phyloP scores from a whole-genome alignment of 257 asterid genomes.

The Jaltomata sinuosa region DNA sequence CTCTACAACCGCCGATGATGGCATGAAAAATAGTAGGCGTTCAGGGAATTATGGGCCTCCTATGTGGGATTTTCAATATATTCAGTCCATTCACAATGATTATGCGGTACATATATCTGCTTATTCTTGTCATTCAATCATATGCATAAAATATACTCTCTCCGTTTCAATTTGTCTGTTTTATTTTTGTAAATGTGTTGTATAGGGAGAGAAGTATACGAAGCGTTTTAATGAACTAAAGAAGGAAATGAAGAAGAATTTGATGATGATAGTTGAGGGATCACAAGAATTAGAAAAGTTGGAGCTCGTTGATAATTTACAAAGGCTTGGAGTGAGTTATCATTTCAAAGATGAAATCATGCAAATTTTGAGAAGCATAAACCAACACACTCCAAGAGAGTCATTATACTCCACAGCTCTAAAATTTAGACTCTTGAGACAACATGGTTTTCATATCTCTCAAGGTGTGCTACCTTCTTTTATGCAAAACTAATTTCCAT shows the following conservation, averaged over 20 bases:
- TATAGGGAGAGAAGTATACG: conserved; percentile 11
- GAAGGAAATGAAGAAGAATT: conserved; percentile 4
- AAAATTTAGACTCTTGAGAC: conserved; percentile 1
- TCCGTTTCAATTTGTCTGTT: too few species aligned
- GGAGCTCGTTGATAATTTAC: conserved; percentile 26
- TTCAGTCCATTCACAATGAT: too few species aligned
- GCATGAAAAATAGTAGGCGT: too few species aligned
- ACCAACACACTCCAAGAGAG: neutral
- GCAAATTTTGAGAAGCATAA: conserved; percentile 1
- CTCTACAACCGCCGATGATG: neutral
- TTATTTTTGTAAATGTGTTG: too few species aligned
- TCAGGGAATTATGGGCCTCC: too few species aligned
- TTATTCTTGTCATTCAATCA: too few species aligned
- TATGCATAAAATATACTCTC: too few species aligned
- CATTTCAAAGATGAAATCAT: conserved; percentile 21
- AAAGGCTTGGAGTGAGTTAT: conserved; percentile 24
- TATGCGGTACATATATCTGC: too few species aligned
- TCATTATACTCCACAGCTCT: conserved; percentile 19
- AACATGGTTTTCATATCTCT: conserved; percentile 2
- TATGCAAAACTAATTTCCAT: too few species aligned
- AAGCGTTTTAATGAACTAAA: conserved; percentile 4
- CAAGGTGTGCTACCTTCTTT: neutral
- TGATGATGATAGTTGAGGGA: neutral
- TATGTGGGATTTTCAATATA: too few species aligned
- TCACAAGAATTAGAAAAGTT: neutral